Evolutionary conservation across 192 early-diverging fungal genomes (phyloP), one percentile per base, ranked within the genome.

Genomic region (Lunasporangiospora selenospora): DNA sequence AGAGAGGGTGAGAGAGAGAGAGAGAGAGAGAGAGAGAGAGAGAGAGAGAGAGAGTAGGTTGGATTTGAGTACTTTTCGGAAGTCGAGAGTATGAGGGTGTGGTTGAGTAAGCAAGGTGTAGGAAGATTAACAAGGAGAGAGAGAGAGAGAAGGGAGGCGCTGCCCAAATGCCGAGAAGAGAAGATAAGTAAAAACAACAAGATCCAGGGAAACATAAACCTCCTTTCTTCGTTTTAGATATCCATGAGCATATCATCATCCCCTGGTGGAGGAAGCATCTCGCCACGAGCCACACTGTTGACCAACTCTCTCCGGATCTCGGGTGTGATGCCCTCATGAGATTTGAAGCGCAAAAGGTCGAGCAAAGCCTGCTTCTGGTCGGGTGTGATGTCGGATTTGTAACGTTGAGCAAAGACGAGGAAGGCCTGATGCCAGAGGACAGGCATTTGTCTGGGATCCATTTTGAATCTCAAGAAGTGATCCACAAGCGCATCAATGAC

Each of bases 401-500:
- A 99, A 79, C 93, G 80, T 82, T 99, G 97, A 31, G 86, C 91
- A 89, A 99, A 99, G 15, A 97, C 93, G 38, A 99, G 80, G 45
- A 99, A 79, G 6, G 95, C 79, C 81, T 99, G 96, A 73, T 99
- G 97, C 97, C 97, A 99, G 54, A 99, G 83, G 19, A 99, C 96
- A 26, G 97, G 96, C 88, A 99, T 84, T 50, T 84, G 83, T 45
- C 91, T 77, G 44, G 83, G 63, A 62, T 95, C 93, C 49, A 83
- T 88, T 80, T 90, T 89, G 85, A 99, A 97, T 39, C 92, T 82
- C 62, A 92, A 65, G 80, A 97, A 98, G 80, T 99, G 97, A 77
- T 92, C 90, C n/a, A 99, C 97, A 31, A 99, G 69, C 24, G 90
- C 88, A 67, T 98, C 96, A 16, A 99, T 89, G 21, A 97, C 96